Evolutionary conservation across 768 basidiomycete species (phyloP).

Genomic region (Kwoniella sp.): DNA sequence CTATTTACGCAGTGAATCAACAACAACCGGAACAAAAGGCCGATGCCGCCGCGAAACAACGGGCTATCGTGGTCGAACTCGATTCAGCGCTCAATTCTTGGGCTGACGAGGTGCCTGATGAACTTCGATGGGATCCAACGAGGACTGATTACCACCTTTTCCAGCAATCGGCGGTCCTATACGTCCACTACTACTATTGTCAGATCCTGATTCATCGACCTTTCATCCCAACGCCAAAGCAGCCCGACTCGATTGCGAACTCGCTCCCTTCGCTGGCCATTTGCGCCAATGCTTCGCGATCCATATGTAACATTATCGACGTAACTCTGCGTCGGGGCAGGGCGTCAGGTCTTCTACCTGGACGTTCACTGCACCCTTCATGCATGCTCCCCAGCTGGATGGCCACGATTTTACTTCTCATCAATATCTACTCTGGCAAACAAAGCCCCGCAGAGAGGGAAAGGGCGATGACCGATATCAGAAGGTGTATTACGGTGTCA

Average conservation of each 20-base stretch:
- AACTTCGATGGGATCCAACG: constrained; percentile 64
- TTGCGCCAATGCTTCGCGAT: constrained; percentile 79
- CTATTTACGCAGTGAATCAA: constrained; percentile 73
- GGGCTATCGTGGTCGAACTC: constrained; percentile 66
- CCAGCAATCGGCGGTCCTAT: constrained; percentile 66
- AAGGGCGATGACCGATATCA: constrained; percentile 66
- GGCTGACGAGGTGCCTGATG: constrained; percentile 69
- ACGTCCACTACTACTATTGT: constrained; percentile 65
- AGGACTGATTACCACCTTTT: constrained; percentile 62
- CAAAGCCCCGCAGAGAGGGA: constrained; percentile 60
- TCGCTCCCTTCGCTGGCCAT: constrained; percentile 71
- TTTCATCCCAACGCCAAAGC: constrained; percentile 69
- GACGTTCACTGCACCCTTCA: constrained; percentile 55
- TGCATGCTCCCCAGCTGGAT: constrained; percentile 58
- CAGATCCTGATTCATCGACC: constrained; percentile 74
- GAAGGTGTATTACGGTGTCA: constrained; percentile 64
- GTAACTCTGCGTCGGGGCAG: constrained; percentile 61
- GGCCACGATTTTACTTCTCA: constrained; percentile 64
- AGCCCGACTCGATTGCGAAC: constrained; percentile 57
- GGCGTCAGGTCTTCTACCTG: constrained; percentile 54
- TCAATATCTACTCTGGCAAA: constrained; percentile 68
- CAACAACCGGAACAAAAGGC: constrained; percentile 56
- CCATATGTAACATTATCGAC: constrained; percentile 72
- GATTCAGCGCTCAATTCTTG: constrained; percentile 73
- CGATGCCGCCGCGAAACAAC: constrained; percentile 44